A percentile compares a stretch with the other conserved stretches of the same genome.
Conservation (phyloP, 139 green algal species). For the Micromonas pusilla region DNA sequence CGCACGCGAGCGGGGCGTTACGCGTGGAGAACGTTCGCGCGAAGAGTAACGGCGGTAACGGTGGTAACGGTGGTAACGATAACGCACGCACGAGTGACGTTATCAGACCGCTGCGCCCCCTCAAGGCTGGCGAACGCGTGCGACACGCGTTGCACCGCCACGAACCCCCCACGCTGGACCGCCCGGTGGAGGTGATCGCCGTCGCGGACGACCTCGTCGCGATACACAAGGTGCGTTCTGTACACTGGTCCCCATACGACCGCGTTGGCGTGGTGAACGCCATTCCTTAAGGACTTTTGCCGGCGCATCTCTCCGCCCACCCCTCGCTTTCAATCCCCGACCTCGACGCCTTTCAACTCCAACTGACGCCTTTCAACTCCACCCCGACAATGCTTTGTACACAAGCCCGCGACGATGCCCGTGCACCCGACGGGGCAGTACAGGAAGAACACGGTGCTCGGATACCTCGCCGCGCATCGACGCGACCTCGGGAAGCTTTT, state of each 20-base stretch:
- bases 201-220: constrained; percentile 44
- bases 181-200: constrained; percentile 32
- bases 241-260: too few relatives aligned
- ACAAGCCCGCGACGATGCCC: constrained; percentile 71
- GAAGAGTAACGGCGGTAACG: too few relatives aligned
- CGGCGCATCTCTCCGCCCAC: too few relatives aligned
- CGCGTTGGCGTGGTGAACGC: too few relatives aligned
- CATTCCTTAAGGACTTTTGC: too few relatives aligned
- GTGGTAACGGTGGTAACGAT: constrained; percentile 2
- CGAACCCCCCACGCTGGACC: constrained; percentile 65
- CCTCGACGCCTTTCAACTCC: too few relatives aligned
- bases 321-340: too few relatives aligned
- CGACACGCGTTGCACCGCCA: constrained; percentile 76
- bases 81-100: too few relatives aligned
- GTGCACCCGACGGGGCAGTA: constrained; percentile 87
- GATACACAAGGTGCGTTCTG: constrained; percentile 76
- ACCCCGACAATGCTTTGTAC: too few relatives aligned
- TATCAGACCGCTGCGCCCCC: neutral
- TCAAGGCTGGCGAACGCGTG: constrained; percentile 49
- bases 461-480: constrained; percentile 53
- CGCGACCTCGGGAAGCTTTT: constrained; percentile 49
- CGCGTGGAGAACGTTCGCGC: constrained; percentile 16
- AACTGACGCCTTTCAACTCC: too few relatives aligned
- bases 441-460: constrained; percentile 85
- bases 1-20: constrained; percentile 33